Percentiles rank a stretch among this genome's conserved stretches.
These are phyloP conservation scores for Lignosus rhinocerotis DNA, from an alignment of 1,284 basidiomycete genomes.

Conservation along the genomic window DNA sequence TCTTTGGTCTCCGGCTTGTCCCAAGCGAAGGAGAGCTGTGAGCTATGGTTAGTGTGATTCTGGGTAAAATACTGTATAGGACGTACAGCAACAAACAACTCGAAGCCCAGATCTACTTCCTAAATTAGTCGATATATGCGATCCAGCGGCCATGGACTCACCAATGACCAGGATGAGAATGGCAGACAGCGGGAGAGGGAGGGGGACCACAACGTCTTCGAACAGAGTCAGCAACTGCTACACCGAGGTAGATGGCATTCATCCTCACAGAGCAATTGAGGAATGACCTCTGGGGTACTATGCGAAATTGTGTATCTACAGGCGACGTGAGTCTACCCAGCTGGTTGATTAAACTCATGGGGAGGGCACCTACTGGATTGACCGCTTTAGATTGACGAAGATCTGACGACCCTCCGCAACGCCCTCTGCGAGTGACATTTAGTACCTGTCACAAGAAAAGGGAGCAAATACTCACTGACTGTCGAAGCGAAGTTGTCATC, in stretches of 20 bases:
- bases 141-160: conserved; percentile 29
- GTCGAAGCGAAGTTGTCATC: conserved; percentile 73
- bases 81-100: conserved; percentile 62
- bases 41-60: not conserved
- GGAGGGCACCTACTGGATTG: conserved; percentile 51
- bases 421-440: conserved; percentile 44
- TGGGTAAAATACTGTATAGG: fast-evolving
- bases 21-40: conserved; percentile 68
- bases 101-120: conserved; percentile 61
- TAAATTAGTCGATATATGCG: not conserved
- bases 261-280: conserved; percentile 59
- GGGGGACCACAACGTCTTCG: conserved; percentile 65
- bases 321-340: not conserved
- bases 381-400: conserved; percentile 68
- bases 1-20: conserved; percentile 66
- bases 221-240: not conserved
- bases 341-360: not conserved
- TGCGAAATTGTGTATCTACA: conserved; percentile 65
- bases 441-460: not conserved
- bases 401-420: conserved; percentile 70
- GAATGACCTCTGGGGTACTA: conserved; percentile 68
- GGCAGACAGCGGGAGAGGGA: conserved; percentile 66
- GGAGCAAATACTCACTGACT: conserved; percentile 51
- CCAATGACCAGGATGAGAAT: conserved; percentile 72
- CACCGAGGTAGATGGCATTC: not conserved